Percentiles rank a stretch among this genome's conserved stretches.
phyloP scores from a whole-genome alignment of 805 yeast genomes.

The Wickerhamiella slavikovae region DNA sequence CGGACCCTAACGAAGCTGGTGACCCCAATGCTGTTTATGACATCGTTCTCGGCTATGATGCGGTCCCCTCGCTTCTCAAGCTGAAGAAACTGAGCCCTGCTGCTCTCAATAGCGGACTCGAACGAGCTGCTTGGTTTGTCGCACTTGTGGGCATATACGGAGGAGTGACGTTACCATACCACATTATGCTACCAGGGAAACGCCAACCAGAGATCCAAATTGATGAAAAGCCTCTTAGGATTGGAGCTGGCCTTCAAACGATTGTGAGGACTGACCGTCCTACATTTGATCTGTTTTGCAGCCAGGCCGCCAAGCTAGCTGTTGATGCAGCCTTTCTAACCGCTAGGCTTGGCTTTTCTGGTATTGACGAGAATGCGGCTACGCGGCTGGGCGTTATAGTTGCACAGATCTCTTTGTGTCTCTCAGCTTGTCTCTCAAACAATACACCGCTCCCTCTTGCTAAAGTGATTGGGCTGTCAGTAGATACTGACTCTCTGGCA shows the following conservation, averaged over 20 bases:
- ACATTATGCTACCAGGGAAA: constrained; percentile 13
- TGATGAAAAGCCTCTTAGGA: no score
- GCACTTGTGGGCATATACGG: constrained; percentile 16
- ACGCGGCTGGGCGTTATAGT: constrained; percentile 13
- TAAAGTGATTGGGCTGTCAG: no score
- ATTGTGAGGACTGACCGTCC: constrained; percentile 14
- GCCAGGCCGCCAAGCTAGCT: constrained; percentile 17
- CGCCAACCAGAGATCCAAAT: no score
- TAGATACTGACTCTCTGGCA: no score
- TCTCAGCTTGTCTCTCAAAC: no score
- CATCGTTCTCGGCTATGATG: constrained; percentile 15
- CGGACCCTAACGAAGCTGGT: neutral
- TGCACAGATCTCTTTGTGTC: constrained; percentile 14
- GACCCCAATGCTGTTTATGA: constrained; percentile 9
- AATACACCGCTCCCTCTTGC: no score
- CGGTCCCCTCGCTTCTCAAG: constrained; percentile 15
- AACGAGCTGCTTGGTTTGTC: constrained; percentile 15
- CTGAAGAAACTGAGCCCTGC: constrained; percentile 15
- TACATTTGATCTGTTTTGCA: constrained; percentile 15
- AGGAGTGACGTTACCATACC: constrained; percentile 16
- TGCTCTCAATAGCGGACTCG: constrained; percentile 15
- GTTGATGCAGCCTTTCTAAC: constrained; percentile 14
- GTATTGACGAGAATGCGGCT: constrained; percentile 8
- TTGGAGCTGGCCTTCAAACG: constrained; percentile 11
- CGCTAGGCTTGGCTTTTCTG: constrained; percentile 11